Conservation (phyloP, 2,329 filamentous ascomycete genomes). For the Hymenoscyphus fraxineus region DNA sequence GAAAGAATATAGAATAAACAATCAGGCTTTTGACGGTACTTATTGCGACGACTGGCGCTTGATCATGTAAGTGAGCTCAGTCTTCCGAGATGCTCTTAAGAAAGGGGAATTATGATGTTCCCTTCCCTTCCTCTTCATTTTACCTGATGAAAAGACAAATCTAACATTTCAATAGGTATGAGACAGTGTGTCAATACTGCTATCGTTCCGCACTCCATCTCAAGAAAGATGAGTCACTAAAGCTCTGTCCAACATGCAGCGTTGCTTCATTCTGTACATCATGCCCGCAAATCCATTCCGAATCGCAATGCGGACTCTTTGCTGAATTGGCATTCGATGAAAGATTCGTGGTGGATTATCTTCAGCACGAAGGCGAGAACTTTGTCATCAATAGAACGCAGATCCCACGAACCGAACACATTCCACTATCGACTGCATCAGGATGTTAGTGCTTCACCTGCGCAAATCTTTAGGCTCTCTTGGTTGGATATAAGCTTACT, state of each 20-base stretch:
- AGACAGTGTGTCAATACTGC: slow-evolving; percentile 21
- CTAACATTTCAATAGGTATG: slow-evolving; percentile 11
- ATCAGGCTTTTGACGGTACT: neutral
- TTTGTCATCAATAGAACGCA: slow-evolving; percentile 12
- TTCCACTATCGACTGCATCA: slow-evolving; percentile 15
- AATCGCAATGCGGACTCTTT: slow-evolving; percentile 10
- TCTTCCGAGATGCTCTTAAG: no score
- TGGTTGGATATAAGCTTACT: neutral
- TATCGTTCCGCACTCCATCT: slow-evolving; percentile 18
- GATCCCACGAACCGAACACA: slow-evolving; percentile 14
- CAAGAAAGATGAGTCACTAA: slow-evolving; percentile 3
- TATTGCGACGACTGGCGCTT: slow-evolving; percentile 12
- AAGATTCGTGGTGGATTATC: slow-evolving; percentile 16
- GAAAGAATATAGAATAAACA: slow-evolving; percentile 7
- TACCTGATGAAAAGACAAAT: no score
- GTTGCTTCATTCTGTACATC: slow-evolving; percentile 15
- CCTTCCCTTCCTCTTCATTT: no score
- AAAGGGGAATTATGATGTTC: neutral
- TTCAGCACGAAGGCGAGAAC: slow-evolving; percentile 5
- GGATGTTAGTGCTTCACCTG: slow-evolving; percentile 7
- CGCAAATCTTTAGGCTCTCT: neutral
- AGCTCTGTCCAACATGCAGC: slow-evolving; percentile 15
- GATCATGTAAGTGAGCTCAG: slow-evolving; percentile 12
- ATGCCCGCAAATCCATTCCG: slow-evolving; percentile 12
- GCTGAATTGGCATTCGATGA: slow-evolving; percentile 12